Percentiles rank a stretch among this genome's conserved stretches.
These are phyloP conservation scores for Coemansia aciculifera DNA, from an alignment of 192 early-diverging fungal species.

Conservation along the genomic window DNA sequence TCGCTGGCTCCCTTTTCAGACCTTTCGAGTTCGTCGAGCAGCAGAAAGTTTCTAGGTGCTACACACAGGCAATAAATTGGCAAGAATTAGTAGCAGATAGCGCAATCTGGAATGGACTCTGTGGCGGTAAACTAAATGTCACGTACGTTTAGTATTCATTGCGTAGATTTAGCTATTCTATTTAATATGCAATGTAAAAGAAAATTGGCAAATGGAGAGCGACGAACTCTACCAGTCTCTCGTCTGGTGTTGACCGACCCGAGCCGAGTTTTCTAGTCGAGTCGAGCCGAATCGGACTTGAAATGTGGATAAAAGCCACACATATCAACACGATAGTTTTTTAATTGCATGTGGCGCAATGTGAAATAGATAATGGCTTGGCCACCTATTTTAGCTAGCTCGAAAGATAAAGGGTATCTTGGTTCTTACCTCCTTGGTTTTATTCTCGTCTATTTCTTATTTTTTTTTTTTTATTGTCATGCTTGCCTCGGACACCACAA, in stretches of 20 bases:
- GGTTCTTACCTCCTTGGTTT: neutral
- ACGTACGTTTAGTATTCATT: neutral
- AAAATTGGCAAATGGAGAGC: neutral
- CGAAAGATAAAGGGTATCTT: neutral
- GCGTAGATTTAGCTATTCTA: neutral
- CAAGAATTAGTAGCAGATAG: neutral
- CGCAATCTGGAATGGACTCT: neutral
- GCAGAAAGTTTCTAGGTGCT: slow-evolving; percentile 96
- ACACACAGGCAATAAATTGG: slow-evolving; percentile 11
- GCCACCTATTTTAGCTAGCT: neutral
- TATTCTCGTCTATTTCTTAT: neutral
- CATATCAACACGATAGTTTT: neutral
- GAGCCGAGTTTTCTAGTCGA: neutral
- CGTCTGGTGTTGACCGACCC: neutral
- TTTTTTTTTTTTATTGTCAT: neutral
- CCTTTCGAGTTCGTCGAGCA: slow-evolving; percentile 96
- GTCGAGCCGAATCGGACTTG: neutral
- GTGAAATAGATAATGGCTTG: neutral
- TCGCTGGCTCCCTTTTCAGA: slow-evolving; percentile 96
- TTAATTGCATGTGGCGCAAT: neutral
- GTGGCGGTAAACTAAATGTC: neutral
- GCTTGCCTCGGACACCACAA: neutral
- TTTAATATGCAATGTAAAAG: neutral
- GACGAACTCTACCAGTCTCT: neutral
- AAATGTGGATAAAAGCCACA: neutral